Base-by-base conservation (phyloP, 495 filamentous ascomycete genomes). In the Hyaloscypha bicolor region DNA sequence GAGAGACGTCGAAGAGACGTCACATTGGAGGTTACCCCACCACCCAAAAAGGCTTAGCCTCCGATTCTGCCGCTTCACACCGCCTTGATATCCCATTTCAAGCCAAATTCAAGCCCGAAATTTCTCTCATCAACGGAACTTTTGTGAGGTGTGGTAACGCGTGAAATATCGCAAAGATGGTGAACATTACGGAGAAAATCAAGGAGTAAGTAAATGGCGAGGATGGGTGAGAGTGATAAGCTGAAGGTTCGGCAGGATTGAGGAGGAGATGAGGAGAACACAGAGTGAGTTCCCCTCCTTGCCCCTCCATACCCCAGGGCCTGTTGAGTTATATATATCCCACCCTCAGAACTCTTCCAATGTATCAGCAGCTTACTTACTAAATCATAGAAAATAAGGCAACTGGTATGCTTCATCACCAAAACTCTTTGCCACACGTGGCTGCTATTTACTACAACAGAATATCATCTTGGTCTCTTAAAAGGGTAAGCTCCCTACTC, bases 151-250 rank as follows among this genome's bases (percentile, higher is more conserved):
- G 6, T 35, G 55, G 14, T 4, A 8, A 14, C 9, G 14, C 22
- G 22, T 31, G 16, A 3, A 69, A 62, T 65, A 78, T 80, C 76
- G 82, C 66, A 87, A 93, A 85, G 71, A 99, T 99, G 96, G 96
- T 97, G 80, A 97, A 97, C 82, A 97, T 99, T 65, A 97, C 95
- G 62, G 96, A 99, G 56, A 98, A 97, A 86, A 99, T 99, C 81
- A 99, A 98, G 82, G 93, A 97, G 93, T 95, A 80, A 73, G 90
- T 78, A 6, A 42, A 33, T 3, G 55, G 6, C 35, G 62, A 25
- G 11, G 37, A 42, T 25, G 16, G 25, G 37, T 30, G 14, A 42
- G 16, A 29, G 30, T 39, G 11, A n/a, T 30, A 29, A 33, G 60
- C 66, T 73, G 39, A 73, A 19, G 62, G 69, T 65, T 60, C 22